A percentile compares a stretch with the other conserved stretches of the same genome.
Evolutionary conservation across 352 stramenopile genomes (phyloP).

Genomic region (Phytophthora ramorum): DNA sequence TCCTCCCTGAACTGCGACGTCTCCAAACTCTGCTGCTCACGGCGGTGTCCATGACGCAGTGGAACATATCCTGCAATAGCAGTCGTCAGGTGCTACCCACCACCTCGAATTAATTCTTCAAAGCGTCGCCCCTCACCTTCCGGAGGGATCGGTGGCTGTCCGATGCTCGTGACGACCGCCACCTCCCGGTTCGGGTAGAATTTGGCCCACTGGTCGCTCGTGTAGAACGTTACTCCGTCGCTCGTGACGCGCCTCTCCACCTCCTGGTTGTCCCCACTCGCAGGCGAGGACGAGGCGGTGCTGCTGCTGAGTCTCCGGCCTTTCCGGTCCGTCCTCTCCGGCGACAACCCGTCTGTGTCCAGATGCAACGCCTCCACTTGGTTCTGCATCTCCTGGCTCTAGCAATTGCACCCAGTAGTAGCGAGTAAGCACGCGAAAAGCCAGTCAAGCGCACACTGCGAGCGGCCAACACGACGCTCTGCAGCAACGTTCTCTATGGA

Average conservation of each 20-base stretch:
- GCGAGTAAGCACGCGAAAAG: background rate
- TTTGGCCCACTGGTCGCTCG: conserved; percentile 57
- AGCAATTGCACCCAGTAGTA: background rate
- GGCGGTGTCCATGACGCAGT: conserved; percentile 57
- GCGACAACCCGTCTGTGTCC: conserved; percentile 7
- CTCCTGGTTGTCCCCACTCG: conserved; percentile 8
- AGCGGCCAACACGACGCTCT: background rate
- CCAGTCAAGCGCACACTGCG: too few relatives aligned
- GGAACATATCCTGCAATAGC: conserved; percentile 58
- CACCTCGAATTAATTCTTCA: background rate
- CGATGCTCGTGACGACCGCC: conserved; percentile 61
- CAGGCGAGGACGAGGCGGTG: conserved; percentile 2
- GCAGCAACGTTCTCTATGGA: conserved; percentile 19
- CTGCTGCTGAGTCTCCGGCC: conserved; percentile 5
- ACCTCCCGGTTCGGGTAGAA: conserved; percentile 67
- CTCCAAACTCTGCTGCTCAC: conserved; percentile 20
- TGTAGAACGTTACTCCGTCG: conserved; percentile 41
- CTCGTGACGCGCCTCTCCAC: conserved; percentile 20
- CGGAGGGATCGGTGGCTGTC: conserved; percentile 58
- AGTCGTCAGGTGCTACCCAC: conserved; percentile 6
- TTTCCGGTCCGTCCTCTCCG: background rate
- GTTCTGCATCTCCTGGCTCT: conserved; percentile 44
- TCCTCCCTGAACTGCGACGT: conserved; percentile 20
- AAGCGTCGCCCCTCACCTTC: conserved; percentile 41
- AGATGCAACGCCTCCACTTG: conserved; percentile 36